Conservation (phyloP, 257 asterid genomes). For the Solanum corneliomulleri region DNA sequence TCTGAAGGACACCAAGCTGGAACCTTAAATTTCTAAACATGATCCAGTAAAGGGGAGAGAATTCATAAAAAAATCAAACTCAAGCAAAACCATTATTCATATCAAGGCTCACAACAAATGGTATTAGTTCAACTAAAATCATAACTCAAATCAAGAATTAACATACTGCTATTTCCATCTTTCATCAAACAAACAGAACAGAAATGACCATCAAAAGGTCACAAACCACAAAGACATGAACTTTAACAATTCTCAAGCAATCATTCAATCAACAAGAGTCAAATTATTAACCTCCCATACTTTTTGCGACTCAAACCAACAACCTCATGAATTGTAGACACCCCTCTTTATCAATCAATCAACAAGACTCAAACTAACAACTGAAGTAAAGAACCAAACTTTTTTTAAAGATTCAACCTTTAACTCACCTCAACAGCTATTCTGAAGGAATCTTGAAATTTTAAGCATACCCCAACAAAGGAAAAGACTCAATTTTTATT, state of each 20-base stretch:
- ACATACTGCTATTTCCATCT: neutral
- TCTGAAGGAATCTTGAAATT: neutral
- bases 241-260: neutral
- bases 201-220: neutral
- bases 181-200: neutral
- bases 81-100: neutral
- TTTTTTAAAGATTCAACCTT: neutral
- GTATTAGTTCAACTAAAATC: neutral
- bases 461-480: neutral
- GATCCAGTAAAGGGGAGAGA: neutral
- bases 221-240: neutral
- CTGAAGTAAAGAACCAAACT: neutral
- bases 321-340: neutral
- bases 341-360: neutral
- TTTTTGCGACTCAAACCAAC: neutral
- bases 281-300: neutral
- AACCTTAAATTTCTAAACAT: neutral
- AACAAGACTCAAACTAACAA: neutral
- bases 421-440: neutral
- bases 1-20: constrained; percentile 4
- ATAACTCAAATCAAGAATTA: neutral
- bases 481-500: neutral
- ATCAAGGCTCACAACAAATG: neutral
- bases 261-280: neutral
- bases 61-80: neutral